These are phyloP conservation scores for Colletotrichum scovillei DNA, from an alignment of 2,329 filamentous ascomycete species.

Conservation along the genomic window DNA sequence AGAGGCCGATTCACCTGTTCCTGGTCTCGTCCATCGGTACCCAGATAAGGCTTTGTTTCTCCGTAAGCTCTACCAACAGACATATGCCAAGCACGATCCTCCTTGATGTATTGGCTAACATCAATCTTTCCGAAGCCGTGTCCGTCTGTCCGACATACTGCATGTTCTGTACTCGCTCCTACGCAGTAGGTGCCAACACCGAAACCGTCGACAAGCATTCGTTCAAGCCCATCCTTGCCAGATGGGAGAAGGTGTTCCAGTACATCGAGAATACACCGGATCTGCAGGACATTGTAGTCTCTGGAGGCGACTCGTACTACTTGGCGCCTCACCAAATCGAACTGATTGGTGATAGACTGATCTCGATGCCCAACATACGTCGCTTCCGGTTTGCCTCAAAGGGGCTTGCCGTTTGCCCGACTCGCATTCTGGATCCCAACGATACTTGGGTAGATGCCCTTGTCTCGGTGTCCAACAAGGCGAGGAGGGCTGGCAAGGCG, in stretches of 20 bases:
- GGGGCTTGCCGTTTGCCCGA: conserved; percentile 69
- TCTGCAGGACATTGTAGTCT: conserved; percentile 70
- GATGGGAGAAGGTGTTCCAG: conserved; percentile 67
- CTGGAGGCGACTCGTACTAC: conserved; percentile 72
- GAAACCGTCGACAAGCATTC: conserved; percentile 59
- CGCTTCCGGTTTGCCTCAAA: conserved; percentile 72
- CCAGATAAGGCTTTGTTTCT: conserved; percentile 72
- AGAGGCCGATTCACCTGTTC: conserved; percentile 64
- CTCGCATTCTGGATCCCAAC: conserved; percentile 61
- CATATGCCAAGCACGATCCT: background rate
- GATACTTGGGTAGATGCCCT: conserved; percentile 67
- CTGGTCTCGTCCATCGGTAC: conserved; percentile 72
- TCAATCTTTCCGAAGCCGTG: conserved; percentile 52
- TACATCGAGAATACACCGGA: conserved; percentile 63
- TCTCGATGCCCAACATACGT: conserved; percentile 67
- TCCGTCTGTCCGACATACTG: conserved; percentile 73
- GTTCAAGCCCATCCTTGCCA: conserved; percentile 50
- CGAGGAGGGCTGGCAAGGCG: conserved; percentile 65
- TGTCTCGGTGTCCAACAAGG: conserved; percentile 61
- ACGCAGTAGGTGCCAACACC: conserved; percentile 67
- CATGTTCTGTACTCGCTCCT: conserved; percentile 70
- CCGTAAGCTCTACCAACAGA: conserved; percentile 53
- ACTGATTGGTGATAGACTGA: conserved; percentile 65
- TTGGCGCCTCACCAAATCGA: conserved; percentile 63
- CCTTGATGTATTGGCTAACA: background rate